Evolutionary conservation across 345 rosid species (phyloP), one percentile per base, ranked within the genome.

Genomic region (Salix suchowensis): DNA sequence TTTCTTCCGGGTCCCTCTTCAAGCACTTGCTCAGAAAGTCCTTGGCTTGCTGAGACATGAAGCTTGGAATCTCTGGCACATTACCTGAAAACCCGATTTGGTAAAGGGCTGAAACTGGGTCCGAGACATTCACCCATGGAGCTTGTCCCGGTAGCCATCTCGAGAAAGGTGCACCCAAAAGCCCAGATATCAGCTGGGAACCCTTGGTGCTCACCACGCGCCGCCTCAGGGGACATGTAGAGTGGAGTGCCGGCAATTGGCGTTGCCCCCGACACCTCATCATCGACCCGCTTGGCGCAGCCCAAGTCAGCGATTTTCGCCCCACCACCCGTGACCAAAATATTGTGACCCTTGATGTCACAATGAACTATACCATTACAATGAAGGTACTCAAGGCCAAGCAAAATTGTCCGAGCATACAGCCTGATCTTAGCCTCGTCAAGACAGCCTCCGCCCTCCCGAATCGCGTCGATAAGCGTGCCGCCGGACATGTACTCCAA

Each of bases 161-260:
- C 88, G 34, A 89, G 40, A 15, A 88, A 79, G 2, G 89, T 76
- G 68, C 95, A 91, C 46, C 91, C 96, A 5, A 91, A 80, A 19
- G 91, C 87, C 93, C 96, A 89, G 36, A 89, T 78, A 65, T 89
- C 92, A 24, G 91, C 83, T 1, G 91, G 70, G 80, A 78, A 87
- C 18, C 83, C 82, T 72, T 88, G 96, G 21, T 80, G 74, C 13
- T 86, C 88, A 0, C 89, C 90, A 30, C 92, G 88, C 54, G 89
- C 91, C 82, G 79, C 91, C 82, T 89, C 96, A 3, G 96, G 93
- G 7, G 93, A 88, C 96, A 91, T 89, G 82, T 72, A 91, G 4
- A 80, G 66, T 1, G 91, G 92, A 6, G 96, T 89, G 9, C 93
- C 92, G 0, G 81, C 77, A 0, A 84, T 66, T 3, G 80, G 23